Evolutionary conservation across 192 early-diverging fungal species (phyloP), one percentile per base, ranked within the genome.

Genomic region (Rhizophagus clarus): DNA sequence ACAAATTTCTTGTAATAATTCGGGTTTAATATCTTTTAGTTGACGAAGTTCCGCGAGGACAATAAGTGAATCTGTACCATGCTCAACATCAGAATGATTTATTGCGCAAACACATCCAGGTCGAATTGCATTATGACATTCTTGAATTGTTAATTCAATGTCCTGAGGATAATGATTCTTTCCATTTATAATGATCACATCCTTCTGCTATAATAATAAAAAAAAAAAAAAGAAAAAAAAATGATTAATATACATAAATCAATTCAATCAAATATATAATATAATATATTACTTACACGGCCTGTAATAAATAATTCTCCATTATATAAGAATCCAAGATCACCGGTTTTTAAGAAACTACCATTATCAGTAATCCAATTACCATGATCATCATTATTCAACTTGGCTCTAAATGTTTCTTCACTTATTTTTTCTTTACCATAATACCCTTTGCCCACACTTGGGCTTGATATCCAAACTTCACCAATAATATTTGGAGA

Each of bases 111-210:
- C 29, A 66, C 75, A 77, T 45, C 75, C 75, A 22, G 75, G 62
- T 77, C 60, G 14, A 11, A 77, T 77, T 7, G 4, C 61, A 40
- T 61, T 29, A 66, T 77, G 75, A 45, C 37, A 77, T 62, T 66
- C 34, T 40, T 77, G 75, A 2, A 77, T 37, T 40, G 75, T 42
- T 8, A 77, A 9, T 51, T 77, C 75, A 10, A 77, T 77, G 12
- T 77, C 75, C 17, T 77, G 75, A 14, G 75, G 75, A 45, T 77
- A 77, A 64, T 77, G 75, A 32, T 77, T 77, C 8, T 77, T 77
- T 1, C 75, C 75, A 26, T 77, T 77, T 15, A 77, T 77, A 10
- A 77, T 77, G 4, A 77, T 77, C 1, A 77, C 75, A 63, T 77
- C 75, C 2, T 77, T 77, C 28, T 64, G 47, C 73, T 74, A 49